Percentiles rank a stretch among this genome's conserved stretches.
Conservation (phyloP, 2,329 filamentous ascomycete genomes). For the Herpotrichia juniperi region DNA sequence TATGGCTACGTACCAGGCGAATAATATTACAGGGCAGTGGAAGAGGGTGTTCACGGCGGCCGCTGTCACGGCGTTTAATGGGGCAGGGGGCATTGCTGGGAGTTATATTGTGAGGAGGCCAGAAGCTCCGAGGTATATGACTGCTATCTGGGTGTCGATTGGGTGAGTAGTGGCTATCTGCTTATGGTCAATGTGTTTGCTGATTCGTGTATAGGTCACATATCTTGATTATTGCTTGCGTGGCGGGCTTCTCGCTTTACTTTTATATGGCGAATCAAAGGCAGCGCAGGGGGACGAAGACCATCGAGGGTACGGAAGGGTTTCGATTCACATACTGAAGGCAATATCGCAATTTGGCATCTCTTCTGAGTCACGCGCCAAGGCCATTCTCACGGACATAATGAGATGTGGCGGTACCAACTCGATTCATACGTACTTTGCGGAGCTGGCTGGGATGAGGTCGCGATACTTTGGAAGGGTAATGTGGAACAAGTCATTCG, state of each 20-base stretch:
- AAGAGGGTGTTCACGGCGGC: conserved; percentile 68
- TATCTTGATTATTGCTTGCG: conserved; percentile 62
- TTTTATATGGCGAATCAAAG: conserved; percentile 60
- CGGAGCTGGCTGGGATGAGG: no score
- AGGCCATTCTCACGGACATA: background rate
- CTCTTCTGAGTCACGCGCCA: background rate
- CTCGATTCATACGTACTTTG: no score
- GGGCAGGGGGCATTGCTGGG: conserved; percentile 68
- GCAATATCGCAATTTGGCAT: background rate
- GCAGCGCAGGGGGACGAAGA: conserved; percentile 53
- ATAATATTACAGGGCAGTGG: conserved; percentile 62
- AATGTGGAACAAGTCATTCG: no score
- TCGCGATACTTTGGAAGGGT: no score
- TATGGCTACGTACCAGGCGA: conserved; percentile 62
- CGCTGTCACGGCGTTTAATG: conserved; percentile 65
- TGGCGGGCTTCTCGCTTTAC: conserved; percentile 58
- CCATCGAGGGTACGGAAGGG: conserved; percentile 58
- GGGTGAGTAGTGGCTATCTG: conserved; percentile 42
- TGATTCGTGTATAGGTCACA: conserved; percentile 52
- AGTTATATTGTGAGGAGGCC: conserved; percentile 68
- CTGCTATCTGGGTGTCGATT: conserved; percentile 71
- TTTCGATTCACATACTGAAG: conserved; percentile 53
- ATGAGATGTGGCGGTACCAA: background rate
- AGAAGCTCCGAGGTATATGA: conserved; percentile 68
- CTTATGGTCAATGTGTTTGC: background rate